Evolutionary conservation across 2,329 filamentous ascomycete genomes (phyloP).

Genomic region (Alternaria atra): DNA sequence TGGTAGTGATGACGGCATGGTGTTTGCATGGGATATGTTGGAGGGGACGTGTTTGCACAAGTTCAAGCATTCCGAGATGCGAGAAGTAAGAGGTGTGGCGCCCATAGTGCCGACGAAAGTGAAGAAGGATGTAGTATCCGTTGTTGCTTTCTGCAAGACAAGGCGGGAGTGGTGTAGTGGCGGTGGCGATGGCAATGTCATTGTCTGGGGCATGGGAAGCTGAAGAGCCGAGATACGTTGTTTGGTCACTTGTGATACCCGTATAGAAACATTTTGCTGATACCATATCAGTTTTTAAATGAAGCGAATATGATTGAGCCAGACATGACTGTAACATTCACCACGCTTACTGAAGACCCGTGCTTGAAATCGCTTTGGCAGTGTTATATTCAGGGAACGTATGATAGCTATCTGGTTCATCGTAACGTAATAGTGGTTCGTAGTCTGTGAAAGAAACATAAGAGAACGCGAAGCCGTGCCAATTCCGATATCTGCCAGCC

Average conservation of each 20-base stretch:
- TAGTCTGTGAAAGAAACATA: not conserved
- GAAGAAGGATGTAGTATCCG: constrained; percentile 59
- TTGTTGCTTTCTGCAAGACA: constrained; percentile 58
- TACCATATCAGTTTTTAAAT: not conserved
- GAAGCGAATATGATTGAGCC: not conserved
- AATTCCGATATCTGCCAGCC: not conserved
- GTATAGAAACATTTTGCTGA: not conserved
- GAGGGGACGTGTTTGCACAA: constrained; percentile 73
- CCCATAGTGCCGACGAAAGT: constrained; percentile 43
- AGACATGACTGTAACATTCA: not conserved
- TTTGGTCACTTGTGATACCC: constrained; percentile 10
- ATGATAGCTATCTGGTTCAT: not conserved
- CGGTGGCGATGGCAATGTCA: constrained; percentile 57
- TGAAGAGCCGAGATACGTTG: not conserved
- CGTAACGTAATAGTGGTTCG: not conserved
- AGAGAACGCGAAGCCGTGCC: not conserved
- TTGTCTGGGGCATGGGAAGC: constrained; percentile 44
- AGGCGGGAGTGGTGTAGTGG: constrained; percentile 60
- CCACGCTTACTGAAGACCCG: not conserved
- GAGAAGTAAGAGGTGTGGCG: constrained; percentile 31
- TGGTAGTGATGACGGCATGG: constrained; percentile 78
- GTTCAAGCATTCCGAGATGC: constrained; percentile 59
- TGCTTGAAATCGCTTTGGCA: not conserved
- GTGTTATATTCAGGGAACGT: constrained; percentile 5
- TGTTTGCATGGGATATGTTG: constrained; percentile 86